phyloP scores from a whole-genome alignment of 768 basidiomycete species.

The Tulasnella sp. region DNA sequence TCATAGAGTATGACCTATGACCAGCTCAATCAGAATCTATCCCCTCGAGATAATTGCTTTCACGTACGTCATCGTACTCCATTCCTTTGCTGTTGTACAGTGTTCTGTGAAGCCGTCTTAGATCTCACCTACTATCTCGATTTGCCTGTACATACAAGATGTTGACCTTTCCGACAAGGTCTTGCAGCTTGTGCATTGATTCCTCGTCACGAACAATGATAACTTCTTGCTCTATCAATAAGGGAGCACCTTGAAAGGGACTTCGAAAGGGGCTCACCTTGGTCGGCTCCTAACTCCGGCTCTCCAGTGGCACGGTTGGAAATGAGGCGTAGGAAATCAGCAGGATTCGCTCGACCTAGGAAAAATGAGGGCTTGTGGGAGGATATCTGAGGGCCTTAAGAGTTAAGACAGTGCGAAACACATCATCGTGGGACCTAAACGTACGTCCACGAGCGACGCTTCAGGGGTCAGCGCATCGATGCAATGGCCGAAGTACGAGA shows the following conservation, averaged over 20 bases:
- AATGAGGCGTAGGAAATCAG: not conserved
- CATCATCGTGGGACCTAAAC: not conserved
- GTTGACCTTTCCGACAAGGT: constrained; percentile 39
- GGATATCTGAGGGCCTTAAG: not conserved
- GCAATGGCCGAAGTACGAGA: not conserved
- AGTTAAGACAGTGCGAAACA: not conserved
- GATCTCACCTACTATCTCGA: not conserved
- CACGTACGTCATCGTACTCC: constrained; percentile 49
- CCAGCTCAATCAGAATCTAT: not conserved
- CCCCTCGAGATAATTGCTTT: not conserved
- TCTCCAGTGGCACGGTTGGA: not conserved
- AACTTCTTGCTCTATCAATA: constrained; percentile 54
- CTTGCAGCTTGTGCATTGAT: constrained; percentile 40
- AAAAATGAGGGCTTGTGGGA: not conserved
- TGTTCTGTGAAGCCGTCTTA: constrained; percentile 24
- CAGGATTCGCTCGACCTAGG: not conserved
- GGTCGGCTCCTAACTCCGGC: constrained; percentile 29
- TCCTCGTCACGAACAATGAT: constrained; percentile 55
- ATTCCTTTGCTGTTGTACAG: constrained; percentile 54
- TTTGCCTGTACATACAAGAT: constrained; percentile 19
- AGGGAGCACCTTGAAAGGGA: constrained; percentile 26
- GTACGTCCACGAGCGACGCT: not conserved
- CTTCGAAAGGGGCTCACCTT: constrained; percentile 24
- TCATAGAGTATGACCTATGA: constrained; percentile 57
- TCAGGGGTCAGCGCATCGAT: not conserved